Percentiles rank a stretch among this genome's conserved stretches.
These are phyloP conservation scores for Dactylella cylindrospora DNA, from an alignment of 2,329 filamentous ascomycete species.

Conservation along the genomic window DNA sequence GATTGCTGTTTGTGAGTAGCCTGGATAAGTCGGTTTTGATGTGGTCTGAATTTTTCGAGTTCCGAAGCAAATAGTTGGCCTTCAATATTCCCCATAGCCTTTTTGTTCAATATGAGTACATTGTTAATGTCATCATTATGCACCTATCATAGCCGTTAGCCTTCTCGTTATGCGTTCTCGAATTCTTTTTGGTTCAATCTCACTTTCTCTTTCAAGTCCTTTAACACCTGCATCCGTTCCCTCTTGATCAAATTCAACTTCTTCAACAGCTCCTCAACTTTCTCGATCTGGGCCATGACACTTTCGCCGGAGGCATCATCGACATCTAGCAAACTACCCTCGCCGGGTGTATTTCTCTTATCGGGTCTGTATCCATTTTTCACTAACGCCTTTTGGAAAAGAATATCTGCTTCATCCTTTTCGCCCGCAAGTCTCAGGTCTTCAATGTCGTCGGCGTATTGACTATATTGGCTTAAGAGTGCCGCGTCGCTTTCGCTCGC, in stretches of 20 bases:
- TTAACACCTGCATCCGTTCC: constrained; percentile 86
- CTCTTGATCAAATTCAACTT: constrained; percentile 90
- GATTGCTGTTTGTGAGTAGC: constrained; percentile 94
- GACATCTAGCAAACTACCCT: constrained; percentile 55
- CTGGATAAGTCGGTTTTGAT: constrained; percentile 86
- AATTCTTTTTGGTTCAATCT: constrained; percentile 46
- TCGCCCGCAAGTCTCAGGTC: constrained; percentile 92
- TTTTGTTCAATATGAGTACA: constrained; percentile 96
- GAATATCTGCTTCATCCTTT: constrained; percentile 50
- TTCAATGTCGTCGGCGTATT: constrained; percentile 85
- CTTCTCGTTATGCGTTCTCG: constrained; percentile 44
- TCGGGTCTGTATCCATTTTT: constrained; percentile 66
- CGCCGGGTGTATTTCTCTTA: constrained; percentile 63
- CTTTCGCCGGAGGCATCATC: constrained; percentile 57
- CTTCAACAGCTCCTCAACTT: constrained; percentile 85
- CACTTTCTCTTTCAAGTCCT: constrained; percentile 97
- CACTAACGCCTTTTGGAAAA: constrained; percentile 84
- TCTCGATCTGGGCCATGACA: constrained; percentile 83
- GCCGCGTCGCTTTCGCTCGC: constrained; percentile 83
- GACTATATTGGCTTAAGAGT: constrained; percentile 76
- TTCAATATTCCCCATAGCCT: constrained; percentile 89
- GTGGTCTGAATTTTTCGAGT: constrained; percentile 92
- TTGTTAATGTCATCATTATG: constrained; percentile 97
- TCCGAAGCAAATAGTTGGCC: constrained; percentile 90
- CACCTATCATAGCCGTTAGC: constrained; percentile 60